Conservation (phyloP, 2,329 filamentous ascomycete species). For the Talaromyces sp. region DNA sequence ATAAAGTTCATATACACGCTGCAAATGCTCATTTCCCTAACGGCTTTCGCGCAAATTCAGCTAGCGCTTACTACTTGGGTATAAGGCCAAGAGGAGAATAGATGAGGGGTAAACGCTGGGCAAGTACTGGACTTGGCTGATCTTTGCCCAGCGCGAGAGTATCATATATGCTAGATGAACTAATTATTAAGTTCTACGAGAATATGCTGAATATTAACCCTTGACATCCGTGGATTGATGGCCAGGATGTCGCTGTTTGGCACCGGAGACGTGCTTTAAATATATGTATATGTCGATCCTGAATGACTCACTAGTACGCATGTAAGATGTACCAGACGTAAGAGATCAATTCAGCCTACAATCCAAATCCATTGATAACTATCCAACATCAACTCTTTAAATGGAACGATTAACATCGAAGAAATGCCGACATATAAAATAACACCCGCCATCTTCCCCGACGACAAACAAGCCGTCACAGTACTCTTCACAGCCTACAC, state of each 20-base stretch:
- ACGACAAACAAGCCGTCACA: slow-evolving; percentile 45
- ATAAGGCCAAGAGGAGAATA: not conserved
- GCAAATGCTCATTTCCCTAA: not conserved
- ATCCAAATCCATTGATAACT: not conserved
- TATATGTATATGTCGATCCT: not conserved
- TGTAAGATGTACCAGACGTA: not conserved
- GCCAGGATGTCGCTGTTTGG: no score
- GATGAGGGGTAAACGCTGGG: not conserved
- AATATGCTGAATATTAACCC: not conserved
- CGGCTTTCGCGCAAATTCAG: not conserved
- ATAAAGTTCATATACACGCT: not conserved
- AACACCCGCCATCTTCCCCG: slow-evolving; percentile 38
- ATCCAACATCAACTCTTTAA: not conserved
- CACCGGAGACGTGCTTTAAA: not conserved
- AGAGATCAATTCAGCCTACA: not conserved
- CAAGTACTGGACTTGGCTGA: not conserved
- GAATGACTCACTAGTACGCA: not conserved
- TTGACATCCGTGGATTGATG: not conserved
- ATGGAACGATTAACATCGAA: not conserved
- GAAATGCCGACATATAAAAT: slow-evolving; percentile 28
- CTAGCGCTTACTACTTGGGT: not conserved
- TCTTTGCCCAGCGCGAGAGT: not conserved
- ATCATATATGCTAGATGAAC: not conserved
- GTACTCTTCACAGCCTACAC: slow-evolving; percentile 47
- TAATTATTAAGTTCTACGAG: not conserved